Base-by-base conservation (phyloP, 768 basidiomycete species). In the Zangia roseola region DNA sequence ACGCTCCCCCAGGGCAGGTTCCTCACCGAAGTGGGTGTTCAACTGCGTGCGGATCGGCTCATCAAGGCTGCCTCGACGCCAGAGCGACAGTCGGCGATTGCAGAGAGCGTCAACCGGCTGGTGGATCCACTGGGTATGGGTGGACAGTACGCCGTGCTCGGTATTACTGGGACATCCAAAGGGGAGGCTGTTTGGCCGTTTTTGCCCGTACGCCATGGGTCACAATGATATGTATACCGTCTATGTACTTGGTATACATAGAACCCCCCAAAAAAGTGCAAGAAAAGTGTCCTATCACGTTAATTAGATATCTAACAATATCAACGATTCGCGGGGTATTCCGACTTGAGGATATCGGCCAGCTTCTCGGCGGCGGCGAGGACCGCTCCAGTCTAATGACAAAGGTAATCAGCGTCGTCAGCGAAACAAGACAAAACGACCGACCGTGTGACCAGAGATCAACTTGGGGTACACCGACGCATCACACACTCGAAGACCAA, bases 41-140 rank as follows among this genome's bases (percentile, higher is more conserved):
- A 75, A 13, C 57, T 81, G 16, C 86, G 95, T 1, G 73, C 91
- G 6, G 75, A 81, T 0, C 73, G 72, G 5, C 77, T 97, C 21
- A 69, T 80, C n/a, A 68, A 74, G 10, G 65, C 72, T 0, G 82
- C 84, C 0, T 35, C 63, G 9, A 70, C 72, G 4, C 71, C 77
- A 2, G 82, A 82, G 39, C 71, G 83, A 17, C 70, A 70, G 53
- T 58, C 64, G 2, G 76, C 75, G 4, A 84, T 94, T 39, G 70
- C 70, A 20, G 70, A 74, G 21, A 85, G 82, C 0, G 88, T 84
- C 20, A 67, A 76, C 47, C 69, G 94, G 52, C 71, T 97, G n/a
- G 79, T 92, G 16, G 89, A 97, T 64, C 74, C 74, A 2, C 70
- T 71, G 10, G 83, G 91, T 17, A 98, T 98, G 95, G 95, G 97